Conservation (phyloP, 2,329 filamentous ascomycete genomes). For the Aspergillus flavus region DNA sequence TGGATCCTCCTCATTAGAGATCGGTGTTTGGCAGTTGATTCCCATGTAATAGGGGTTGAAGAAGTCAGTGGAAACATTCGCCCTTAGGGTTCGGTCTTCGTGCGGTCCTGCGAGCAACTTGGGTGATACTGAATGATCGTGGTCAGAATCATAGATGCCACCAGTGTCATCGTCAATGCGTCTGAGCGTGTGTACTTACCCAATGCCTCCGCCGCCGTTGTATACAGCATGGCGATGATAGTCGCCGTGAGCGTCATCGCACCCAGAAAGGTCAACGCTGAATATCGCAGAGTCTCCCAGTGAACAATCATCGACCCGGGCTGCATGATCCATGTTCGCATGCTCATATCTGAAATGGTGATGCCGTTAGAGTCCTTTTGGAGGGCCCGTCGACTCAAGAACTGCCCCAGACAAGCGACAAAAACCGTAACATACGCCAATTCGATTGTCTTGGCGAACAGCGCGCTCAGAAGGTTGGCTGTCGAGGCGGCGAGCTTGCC, state of each 20-base stretch:
- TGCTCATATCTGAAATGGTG: conserved; percentile 74
- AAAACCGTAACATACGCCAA: conserved; percentile 77
- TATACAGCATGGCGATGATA: conserved; percentile 70
- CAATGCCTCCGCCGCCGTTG: conserved; percentile 73
- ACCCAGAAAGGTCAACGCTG: conserved; percentile 66
- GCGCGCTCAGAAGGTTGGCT: conserved; percentile 67
- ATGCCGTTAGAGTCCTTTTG: conserved; percentile 64
- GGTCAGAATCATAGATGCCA: background rate
- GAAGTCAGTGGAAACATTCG: conserved; percentile 63
- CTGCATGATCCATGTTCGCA: conserved; percentile 75
- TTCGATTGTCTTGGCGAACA: conserved; percentile 77
- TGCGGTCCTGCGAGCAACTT: conserved; percentile 64
- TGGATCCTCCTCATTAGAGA: conserved; percentile 49
- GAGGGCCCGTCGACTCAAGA: conserved; percentile 70
- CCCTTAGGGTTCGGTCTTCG: conserved; percentile 54
- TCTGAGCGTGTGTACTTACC: conserved; percentile 34
- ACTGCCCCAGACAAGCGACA: conserved; percentile 73
- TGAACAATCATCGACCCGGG: conserved; percentile 74
- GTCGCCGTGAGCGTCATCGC: conserved; percentile 66
- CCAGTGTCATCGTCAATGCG: background rate
- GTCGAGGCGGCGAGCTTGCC: conserved; percentile 61
- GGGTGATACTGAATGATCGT: conserved; percentile 58
- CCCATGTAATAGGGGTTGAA: conserved; percentile 63
- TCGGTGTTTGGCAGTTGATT: conserved; percentile 63
- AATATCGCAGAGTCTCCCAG: conserved; percentile 65